Evolutionary conservation across 495 filamentous ascomycete species (phyloP).

Genomic region (Trichoderma parareesei): DNA sequence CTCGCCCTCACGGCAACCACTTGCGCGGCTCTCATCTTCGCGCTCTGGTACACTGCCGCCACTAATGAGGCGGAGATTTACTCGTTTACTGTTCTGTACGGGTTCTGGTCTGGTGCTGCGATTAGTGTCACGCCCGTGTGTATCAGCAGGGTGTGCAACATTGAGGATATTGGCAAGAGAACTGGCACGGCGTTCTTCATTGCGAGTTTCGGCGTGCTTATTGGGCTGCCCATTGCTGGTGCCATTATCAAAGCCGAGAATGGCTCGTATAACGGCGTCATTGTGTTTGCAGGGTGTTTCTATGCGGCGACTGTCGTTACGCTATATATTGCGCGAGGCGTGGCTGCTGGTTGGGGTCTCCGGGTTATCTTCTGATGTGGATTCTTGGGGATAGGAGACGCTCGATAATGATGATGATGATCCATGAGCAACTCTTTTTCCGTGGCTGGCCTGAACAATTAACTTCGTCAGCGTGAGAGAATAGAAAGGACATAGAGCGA

Average conservation of each 20-base stretch:
- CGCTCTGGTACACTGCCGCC: slow-evolving; percentile 72
- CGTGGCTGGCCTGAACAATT: too few species aligned
- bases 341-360: slow-evolving; percentile 3
- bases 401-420: neutral
- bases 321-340: neutral
- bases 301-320: neutral
- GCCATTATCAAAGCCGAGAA: slow-evolving; percentile 43
- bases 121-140: slow-evolving; percentile 83
- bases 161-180: slow-evolving; percentile 75
- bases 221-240: slow-evolving; percentile 82
- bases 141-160: slow-evolving; percentile 82
- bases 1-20: slow-evolving; percentile 48
- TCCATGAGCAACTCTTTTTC: neutral
- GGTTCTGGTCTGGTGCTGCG: slow-evolving; percentile 78
- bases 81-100: slow-evolving; percentile 70
- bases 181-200: slow-evolving; percentile 84
- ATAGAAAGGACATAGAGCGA: too few species aligned
- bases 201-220: slow-evolving; percentile 81
- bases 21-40: slow-evolving; percentile 61
- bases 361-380: neutral
- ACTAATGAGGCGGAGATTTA: slow-evolving; percentile 53
- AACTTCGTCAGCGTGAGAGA: too few species aligned
- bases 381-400: neutral
- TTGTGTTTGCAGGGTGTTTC: neutral
- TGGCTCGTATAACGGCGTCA: slow-evolving; percentile 7